Evolutionary conservation across 2,329 filamentous ascomycete genomes (phyloP).

Genomic region (Neonectria punicea): DNA sequence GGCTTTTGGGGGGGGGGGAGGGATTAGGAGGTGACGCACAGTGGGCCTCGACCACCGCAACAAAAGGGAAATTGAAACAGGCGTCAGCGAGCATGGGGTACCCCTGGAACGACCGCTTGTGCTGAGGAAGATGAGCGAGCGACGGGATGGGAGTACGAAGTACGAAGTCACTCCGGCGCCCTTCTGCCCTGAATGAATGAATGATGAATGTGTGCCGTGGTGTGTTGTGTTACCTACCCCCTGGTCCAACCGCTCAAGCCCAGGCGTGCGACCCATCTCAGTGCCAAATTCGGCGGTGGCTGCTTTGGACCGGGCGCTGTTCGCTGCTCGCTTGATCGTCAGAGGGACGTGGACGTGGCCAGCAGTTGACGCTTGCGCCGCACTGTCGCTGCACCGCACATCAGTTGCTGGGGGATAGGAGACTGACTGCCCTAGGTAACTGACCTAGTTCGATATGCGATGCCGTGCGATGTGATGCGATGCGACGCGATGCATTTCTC

Average conservation of each 20-base stretch:
- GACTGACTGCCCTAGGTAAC: background rate
- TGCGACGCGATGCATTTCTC: background rate
- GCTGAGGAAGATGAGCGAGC: background rate
- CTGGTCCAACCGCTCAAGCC: background rate
- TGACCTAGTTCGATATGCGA: background rate
- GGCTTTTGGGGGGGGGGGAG: background rate
- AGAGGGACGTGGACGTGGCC: conserved; percentile 14
- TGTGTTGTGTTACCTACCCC: background rate
- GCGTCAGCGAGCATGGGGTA: conserved; percentile 28
- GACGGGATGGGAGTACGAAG: background rate
- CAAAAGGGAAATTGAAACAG: conserved; percentile 43
- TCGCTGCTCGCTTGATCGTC: conserved; percentile 17
- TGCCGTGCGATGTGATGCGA: background rate
- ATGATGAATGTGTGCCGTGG: too few species aligned
- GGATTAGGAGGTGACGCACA: conserved; percentile 29
- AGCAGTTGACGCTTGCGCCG: conserved; percentile 30
- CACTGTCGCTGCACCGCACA: conserved; percentile 24
- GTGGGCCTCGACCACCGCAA: conserved; percentile 31
- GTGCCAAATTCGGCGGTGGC: conserved; percentile 33
- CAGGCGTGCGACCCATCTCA: conserved; percentile 6
- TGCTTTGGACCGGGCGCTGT: conserved; percentile 20
- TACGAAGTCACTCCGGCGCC: background rate
- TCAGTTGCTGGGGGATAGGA: conserved; percentile 7
- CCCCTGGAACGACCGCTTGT: conserved; percentile 25
- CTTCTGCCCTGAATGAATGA: too few species aligned